Base-by-base conservation (phyloP, 1,139 yeast species). In the Groenewaldozyma auringiensis region DNA sequence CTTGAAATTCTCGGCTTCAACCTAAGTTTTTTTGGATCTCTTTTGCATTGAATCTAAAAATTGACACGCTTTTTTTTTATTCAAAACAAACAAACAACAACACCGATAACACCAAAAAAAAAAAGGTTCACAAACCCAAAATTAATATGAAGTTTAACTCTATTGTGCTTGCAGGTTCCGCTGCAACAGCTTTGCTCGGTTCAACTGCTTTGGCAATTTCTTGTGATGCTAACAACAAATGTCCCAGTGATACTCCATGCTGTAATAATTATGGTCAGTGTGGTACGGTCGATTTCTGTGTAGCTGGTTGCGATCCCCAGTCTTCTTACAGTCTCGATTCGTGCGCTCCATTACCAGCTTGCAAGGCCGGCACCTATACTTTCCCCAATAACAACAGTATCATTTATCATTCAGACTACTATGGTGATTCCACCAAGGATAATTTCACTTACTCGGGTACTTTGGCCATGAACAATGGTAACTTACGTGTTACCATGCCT, bases 381-480 rank as follows among this genome's bases (percentile, higher is more conserved):
- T 66, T 67, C 54, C 49, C 55, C 36, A 44, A 51, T 55, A 55
- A 59, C 43, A 58, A 57, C 53, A 56, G 63, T 59, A 50, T 69
- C 59, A 47, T 65, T 57, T 51, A 62, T 50, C 64, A 70, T 52
- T 67, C 70, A 40, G 66, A 70, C 35, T 88, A 76, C 65, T 70
- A 84, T 53, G 96, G 96, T 40, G 83, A 88, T 64, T 69, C 83
- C 2, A 66, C 76, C 43, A 78, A 74, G 44, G 66, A 74, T 45
- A 84, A 80, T 56, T 89, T 94, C 89, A 72, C 79, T 29, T 86
- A 83, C 67, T 68, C 81, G 25, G 96, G 96, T 34, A 71, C 78
- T 60, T 63, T 83, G 42, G 61, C 70, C 40, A 79, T 74, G 58
- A 72, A 69, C 47, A 76, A 74, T 55, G 79, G 79, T 45, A 61